These are phyloP conservation scores for Epithemia pelagica DNA, from an alignment of 108 stramenopile genomes.

Conservation along the genomic window DNA sequence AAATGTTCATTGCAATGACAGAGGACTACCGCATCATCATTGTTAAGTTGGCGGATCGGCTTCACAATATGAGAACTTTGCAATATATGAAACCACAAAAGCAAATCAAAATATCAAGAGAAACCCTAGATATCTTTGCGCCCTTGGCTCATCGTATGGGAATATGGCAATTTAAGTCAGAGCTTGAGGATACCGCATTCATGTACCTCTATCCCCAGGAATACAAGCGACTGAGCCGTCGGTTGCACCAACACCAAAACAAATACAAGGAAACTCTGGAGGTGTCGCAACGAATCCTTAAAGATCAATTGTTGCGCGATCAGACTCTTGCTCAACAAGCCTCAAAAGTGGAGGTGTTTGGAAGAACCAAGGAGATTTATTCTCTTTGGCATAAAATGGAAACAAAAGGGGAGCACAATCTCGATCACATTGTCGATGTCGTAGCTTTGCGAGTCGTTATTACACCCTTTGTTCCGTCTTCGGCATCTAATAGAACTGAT, in stretches of 20 bases:
- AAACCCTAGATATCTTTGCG: conserved; percentile 93
- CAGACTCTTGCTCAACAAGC: conserved; percentile 63
- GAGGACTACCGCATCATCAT: conserved; percentile 94
- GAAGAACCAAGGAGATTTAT: conserved; percentile 90
- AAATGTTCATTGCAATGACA: conserved; percentile 97
- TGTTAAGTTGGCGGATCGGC: conserved; percentile 91
- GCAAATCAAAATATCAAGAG: conserved; percentile 84
- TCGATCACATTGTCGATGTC: conserved; percentile 87
- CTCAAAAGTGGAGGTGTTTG: conserved; percentile 61
- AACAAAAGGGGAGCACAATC: conserved; percentile 66
- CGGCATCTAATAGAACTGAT: conserved; percentile 19
- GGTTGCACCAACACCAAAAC: conserved; percentile 52
- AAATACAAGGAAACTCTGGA: conserved; percentile 76
- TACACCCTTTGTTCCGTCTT: conserved; percentile 46
- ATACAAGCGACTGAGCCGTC: conserved; percentile 73
- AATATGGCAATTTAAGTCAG: conserved; percentile 93
- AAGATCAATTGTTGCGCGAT: conserved; percentile 61
- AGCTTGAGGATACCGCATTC: conserved; percentile 94
- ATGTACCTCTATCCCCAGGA: conserved; percentile 90
- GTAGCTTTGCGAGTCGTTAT: conserved; percentile 90
- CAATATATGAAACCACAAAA: conserved; percentile 89
- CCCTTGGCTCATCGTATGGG: conserved; percentile 95
- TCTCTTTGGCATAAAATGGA: conserved; percentile 95
- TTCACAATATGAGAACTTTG: conserved; percentile 95
- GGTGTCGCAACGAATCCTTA: conserved; percentile 61